phyloP scores from a whole-genome alignment of 805 yeast genomes.

The Nakazawaea pomicola region DNA sequence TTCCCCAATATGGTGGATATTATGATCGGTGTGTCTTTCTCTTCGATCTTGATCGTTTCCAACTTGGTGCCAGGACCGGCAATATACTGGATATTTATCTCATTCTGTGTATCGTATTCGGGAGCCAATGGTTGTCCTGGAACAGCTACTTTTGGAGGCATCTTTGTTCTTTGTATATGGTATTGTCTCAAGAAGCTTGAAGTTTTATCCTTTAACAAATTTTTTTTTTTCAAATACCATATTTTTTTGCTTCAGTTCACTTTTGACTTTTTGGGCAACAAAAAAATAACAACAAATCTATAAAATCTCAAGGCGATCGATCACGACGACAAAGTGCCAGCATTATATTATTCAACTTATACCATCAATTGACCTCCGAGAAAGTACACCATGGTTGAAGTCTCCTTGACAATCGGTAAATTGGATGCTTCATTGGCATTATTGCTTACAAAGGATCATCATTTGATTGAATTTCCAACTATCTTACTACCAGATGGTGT shows the following conservation, averaged over 20 bases:
- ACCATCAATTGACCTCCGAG: neutral
- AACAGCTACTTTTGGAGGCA: constrained; percentile 42
- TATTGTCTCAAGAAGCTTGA: too few relatives aligned
- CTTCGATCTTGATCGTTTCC: constrained; percentile 32
- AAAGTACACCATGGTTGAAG: constrained; percentile 64
- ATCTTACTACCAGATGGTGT: constrained; percentile 86
- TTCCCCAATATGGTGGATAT: constrained; percentile 62
- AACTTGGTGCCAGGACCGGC: constrained; percentile 65
- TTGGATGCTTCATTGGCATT: constrained; percentile 93
- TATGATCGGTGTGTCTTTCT: constrained; percentile 38
- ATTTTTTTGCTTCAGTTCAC: neutral
- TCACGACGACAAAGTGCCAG: too few relatives aligned
- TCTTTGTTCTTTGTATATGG: neutral
- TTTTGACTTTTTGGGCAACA: neutral
- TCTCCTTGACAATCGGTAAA: constrained; percentile 90
- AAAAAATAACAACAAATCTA: constrained; percentile 3
- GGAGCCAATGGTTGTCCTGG: constrained; percentile 84
- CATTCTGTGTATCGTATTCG: constrained; percentile 32
- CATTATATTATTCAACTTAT: too few relatives aligned
- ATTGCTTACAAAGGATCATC: constrained; percentile 82
- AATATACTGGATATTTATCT: constrained; percentile 36
- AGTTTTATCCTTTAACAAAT: neutral
- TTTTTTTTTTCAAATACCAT: neutral
- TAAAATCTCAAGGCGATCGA: too few relatives aligned
- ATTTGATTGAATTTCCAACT: constrained; percentile 95